phyloP scores from a whole-genome alignment of 441 rosid genomes.

The Hura crepitans region DNA sequence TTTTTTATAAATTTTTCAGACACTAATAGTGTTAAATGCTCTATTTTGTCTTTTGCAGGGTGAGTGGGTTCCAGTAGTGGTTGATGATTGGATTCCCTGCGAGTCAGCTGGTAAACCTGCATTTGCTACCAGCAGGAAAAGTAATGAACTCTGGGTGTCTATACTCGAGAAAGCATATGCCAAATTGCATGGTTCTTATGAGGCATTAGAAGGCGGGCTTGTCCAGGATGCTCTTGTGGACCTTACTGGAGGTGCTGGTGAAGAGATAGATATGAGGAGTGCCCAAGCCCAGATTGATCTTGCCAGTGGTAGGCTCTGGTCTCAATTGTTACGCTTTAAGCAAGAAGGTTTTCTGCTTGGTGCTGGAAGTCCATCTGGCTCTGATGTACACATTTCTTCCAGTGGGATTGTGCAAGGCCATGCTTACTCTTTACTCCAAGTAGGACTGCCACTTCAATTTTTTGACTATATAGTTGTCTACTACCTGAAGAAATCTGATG shows the following conservation, averaged over 20 bases:
- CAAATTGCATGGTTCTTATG: slow-evolving; percentile 97
- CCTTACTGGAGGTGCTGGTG: slow-evolving; percentile 99
- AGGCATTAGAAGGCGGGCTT: slow-evolving; percentile 99
- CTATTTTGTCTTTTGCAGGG: slow-evolving; percentile 53
- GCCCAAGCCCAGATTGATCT: slow-evolving; percentile 99
- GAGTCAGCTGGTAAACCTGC: slow-evolving; percentile 96
- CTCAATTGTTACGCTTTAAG: slow-evolving; percentile 93
- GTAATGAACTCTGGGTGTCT: slow-evolving; percentile 97
- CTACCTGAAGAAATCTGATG: slow-evolving; percentile 18
- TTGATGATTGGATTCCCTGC: slow-evolving; percentile 99
- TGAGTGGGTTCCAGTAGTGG: slow-evolving; percentile 99
- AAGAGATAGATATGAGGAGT: slow-evolving; percentile 99
- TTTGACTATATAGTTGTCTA: slow-evolving; percentile 14
- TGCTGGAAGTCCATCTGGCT: slow-evolving; percentile 99
- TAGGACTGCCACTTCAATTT: slow-evolving; percentile 30
- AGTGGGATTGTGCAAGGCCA: slow-evolving; percentile 99
- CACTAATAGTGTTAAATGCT: not conserved
- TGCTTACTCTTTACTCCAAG: slow-evolving; percentile 98
- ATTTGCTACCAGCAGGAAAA: slow-evolving; percentile 94
- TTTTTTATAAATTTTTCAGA: too few relatives aligned
- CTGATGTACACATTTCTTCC: slow-evolving; percentile 97
- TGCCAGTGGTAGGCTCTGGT: slow-evolving; percentile 99
- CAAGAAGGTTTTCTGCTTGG: slow-evolving; percentile 99
- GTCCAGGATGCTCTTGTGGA: slow-evolving; percentile 99
- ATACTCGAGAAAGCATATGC: slow-evolving; percentile 98